Conservation (phyloP, 140 eudicot genomes). For the Flaveria floridana region DNA sequence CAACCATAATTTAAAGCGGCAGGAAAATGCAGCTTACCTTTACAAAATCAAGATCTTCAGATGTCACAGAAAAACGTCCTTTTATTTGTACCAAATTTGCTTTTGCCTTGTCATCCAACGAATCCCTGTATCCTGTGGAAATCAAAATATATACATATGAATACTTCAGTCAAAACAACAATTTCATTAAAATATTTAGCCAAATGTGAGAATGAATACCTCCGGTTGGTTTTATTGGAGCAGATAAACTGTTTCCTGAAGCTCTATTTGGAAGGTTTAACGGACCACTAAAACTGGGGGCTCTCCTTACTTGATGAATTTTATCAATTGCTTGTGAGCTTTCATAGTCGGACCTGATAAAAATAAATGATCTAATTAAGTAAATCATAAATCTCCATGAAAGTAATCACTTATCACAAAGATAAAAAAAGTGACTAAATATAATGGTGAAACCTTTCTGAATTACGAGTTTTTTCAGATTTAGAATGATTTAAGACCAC, state of each 20-base stretch:
- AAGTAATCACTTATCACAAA: not conserved
- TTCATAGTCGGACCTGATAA: constrained; percentile 56
- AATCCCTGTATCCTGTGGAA: constrained; percentile 66
- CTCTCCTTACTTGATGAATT: constrained; percentile 54
- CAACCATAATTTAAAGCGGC: constrained; percentile 25
- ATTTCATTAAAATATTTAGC: not conserved
- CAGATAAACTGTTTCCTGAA: constrained; percentile 96
- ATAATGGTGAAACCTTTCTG: constrained; percentile 61
- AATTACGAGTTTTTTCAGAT: constrained; percentile 56
- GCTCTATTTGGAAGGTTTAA: constrained; percentile 89
- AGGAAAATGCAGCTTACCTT: constrained; percentile 48
- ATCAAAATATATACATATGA: constrained; percentile 7
- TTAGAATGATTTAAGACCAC: constrained; percentile 53
- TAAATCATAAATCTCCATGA: constrained; percentile 4
- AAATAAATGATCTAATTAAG: not conserved
- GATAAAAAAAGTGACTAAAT: not conserved
- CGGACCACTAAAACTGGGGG: constrained; percentile 98
- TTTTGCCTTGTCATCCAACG: constrained; percentile 81
- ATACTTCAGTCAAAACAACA: constrained; percentile 1
- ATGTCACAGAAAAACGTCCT: constrained; percentile 96
- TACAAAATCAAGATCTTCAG: constrained; percentile 90
- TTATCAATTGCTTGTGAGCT: constrained; percentile 64
- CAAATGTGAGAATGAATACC: constrained; percentile 39
- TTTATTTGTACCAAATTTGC: constrained; percentile 86
- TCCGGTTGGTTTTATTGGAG: constrained; percentile 94